Conservation (phyloP, 495 filamentous ascomycete genomes). For the Parathielavia appendiculata region DNA sequence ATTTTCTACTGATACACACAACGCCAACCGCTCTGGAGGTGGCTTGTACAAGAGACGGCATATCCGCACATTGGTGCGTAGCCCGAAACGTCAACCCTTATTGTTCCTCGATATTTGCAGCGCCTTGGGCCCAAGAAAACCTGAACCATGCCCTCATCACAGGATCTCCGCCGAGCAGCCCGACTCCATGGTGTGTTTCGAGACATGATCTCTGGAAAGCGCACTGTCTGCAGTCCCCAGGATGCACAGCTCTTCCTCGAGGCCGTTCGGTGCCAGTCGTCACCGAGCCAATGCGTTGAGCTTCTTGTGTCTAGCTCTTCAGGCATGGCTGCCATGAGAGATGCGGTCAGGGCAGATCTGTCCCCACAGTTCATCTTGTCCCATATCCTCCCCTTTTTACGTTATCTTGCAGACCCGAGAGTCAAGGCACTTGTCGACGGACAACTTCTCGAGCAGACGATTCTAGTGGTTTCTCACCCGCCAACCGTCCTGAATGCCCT, state of each 20-base stretch:
- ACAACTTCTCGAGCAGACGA: slow-evolving; percentile 48
- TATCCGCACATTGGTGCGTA: background rate
- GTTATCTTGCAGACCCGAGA: slow-evolving; percentile 36
- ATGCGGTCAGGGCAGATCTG: slow-evolving; percentile 45
- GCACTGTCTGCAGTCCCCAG: slow-evolving; percentile 18
- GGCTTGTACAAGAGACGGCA: background rate
- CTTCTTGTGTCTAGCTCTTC: slow-evolving; percentile 47
- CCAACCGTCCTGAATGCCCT: slow-evolving; percentile 58
- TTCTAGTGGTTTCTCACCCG: slow-evolving; percentile 52
- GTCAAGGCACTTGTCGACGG: slow-evolving; percentile 54
- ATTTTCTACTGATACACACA: background rate
- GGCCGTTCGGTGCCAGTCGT: slow-evolving; percentile 47
- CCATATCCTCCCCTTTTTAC: slow-evolving; percentile 33
- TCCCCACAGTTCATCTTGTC: slow-evolving; percentile 50
- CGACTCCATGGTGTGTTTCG: slow-evolving; percentile 31
- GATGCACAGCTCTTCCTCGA: slow-evolving; percentile 58
- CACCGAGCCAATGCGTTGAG: slow-evolving; percentile 50
- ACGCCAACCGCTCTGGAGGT: background rate
- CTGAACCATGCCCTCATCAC: slow-evolving; percentile 8
- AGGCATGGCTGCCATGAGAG: slow-evolving; percentile 46
- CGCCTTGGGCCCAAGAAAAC: background rate
- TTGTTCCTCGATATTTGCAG: background rate
- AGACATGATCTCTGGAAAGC: slow-evolving; percentile 27
- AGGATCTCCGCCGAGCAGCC: slow-evolving; percentile 12
- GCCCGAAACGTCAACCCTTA: no score